Evolutionary conservation across 305 asterid species (phyloP).

Genomic region (Salvia sclarea): DNA sequence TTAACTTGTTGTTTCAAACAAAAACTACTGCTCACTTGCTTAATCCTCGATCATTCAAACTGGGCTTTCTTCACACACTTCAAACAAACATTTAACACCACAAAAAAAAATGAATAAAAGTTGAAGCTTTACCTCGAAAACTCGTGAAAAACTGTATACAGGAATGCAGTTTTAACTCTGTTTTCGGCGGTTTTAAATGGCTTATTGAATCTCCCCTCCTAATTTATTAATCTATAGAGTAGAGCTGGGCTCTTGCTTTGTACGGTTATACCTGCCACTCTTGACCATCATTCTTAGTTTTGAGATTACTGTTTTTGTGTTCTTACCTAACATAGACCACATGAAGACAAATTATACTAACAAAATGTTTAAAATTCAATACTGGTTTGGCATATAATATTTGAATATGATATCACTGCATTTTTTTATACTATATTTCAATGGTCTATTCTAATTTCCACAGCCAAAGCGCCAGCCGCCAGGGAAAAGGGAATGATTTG

Average conservation of each 20-base stretch:
- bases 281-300: no score
- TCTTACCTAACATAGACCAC: no score
- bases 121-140: slow-evolving; percentile 32
- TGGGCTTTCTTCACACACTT: not conserved
- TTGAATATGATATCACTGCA: no score
- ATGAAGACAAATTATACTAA: no score
- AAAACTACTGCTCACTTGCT: slow-evolving; percentile 4
- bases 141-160: not conserved
- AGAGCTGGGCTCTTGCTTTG: not conserved
- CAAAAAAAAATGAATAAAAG: not conserved
- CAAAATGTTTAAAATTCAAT: no score
- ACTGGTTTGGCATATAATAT: no score
- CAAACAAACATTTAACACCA: not conserved
- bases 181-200: not conserved
- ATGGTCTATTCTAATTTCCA: no score
- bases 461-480: no score
- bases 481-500: no score
- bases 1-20: not conserved
- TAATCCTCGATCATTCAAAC: slow-evolving; percentile 8
- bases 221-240: not conserved
- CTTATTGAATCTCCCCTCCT: not conserved
- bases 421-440: no score
- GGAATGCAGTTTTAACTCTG: not conserved
- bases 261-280: not conserved
- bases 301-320: no score